Base-by-base conservation (phyloP, 2,329 filamentous ascomycete species). In the Cryphonectria naterciae region DNA sequence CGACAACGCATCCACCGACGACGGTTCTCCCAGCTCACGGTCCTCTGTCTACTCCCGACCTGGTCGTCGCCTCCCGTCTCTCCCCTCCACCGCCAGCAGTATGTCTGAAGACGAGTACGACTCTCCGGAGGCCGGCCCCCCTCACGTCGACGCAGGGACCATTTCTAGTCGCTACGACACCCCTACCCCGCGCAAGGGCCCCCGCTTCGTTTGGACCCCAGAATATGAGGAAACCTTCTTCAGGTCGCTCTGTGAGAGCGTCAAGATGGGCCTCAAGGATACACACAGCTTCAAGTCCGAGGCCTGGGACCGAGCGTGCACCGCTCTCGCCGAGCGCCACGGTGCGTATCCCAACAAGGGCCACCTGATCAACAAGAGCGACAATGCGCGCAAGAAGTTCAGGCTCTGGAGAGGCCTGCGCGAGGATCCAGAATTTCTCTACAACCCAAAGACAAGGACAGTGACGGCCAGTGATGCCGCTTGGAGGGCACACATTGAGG, bases 301-400 rank as follows among this genome's bases (percentile, higher is more conserved):
- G 76, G 87, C 87, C 1, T 89, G 87, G 87, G 86, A 89, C 70
- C 85, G 86, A 74, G 87, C 87, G 62, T 83, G 85, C 69, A 80
- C 83, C 63, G 86, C 86, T 43, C 79, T 89, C 68, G 84, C 86
- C 79, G 85, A 87, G 41, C 83, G 83, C 68, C 87, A 89, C 75
- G 82, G 82, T 75, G 86, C 87, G 62, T 88, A 83, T 73, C 86
- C 87, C n/a, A 84, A 87, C 73, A 89, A 89, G 79, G 85, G 83
- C 75, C 87, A 89, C 68, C 84, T 89, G 49, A 88, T 89, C 78
- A 89, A 89, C 81, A 89, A 89, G 80, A 88, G 86, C 74, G 87
- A 89, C 79, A 89, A 89, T 78, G 87, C 87, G 71, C 84, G 87
- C 66, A 89, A 89, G 78, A 86, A 87, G 75, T 89, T 89, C 73